A percentile compares a stretch with the other conserved stretches of the same genome.
Conservation (phyloP, 2,329 filamentous ascomycete genomes). For the Biscogniauxia marginata region DNA sequence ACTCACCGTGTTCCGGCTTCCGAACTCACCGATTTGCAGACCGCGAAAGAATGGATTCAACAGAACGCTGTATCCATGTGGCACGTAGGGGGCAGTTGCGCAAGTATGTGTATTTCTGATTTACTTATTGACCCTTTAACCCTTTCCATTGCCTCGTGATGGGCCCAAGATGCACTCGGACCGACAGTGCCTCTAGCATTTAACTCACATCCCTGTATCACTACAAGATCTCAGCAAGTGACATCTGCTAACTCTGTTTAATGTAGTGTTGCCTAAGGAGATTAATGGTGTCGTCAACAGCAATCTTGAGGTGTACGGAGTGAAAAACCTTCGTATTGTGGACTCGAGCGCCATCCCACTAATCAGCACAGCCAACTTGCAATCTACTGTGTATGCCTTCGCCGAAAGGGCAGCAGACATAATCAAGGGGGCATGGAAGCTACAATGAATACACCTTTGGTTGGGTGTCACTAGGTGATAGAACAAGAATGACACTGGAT, state of each 20-base stretch:
- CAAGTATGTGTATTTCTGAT: slow-evolving; percentile 20
- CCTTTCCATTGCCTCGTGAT: too few species aligned
- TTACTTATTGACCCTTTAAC: too few species aligned
- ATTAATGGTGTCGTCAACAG: slow-evolving; percentile 36
- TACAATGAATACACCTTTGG: too few species aligned
- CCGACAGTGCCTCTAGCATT: too few species aligned
- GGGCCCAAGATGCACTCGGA: too few species aligned
- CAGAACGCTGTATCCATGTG: slow-evolving; percentile 20
- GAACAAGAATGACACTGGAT: too few species aligned
- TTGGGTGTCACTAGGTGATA: too few species aligned
- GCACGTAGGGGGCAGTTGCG: slow-evolving; percentile 23
- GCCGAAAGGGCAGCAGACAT: slow-evolving; percentile 34
- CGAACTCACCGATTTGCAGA: not conserved
- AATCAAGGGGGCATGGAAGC: slow-evolving; percentile 24
- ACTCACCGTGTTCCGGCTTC: slow-evolving; percentile 1
- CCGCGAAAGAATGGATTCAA: slow-evolving; percentile 13
- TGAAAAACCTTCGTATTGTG: slow-evolving; percentile 33
- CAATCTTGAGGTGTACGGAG: slow-evolving; percentile 34
- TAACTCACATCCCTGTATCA: too few species aligned
- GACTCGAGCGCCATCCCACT: slow-evolving; percentile 37
- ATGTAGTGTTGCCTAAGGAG: slow-evolving; percentile 28
- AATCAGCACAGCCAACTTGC: slow-evolving; percentile 33
- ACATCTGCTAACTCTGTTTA: too few species aligned
- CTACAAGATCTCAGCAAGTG: too few species aligned
- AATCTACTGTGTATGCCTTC: slow-evolving; percentile 30